phyloP scores from a whole-genome alignment of 2,329 filamentous ascomycete species.

The Penicillium expansum region DNA sequence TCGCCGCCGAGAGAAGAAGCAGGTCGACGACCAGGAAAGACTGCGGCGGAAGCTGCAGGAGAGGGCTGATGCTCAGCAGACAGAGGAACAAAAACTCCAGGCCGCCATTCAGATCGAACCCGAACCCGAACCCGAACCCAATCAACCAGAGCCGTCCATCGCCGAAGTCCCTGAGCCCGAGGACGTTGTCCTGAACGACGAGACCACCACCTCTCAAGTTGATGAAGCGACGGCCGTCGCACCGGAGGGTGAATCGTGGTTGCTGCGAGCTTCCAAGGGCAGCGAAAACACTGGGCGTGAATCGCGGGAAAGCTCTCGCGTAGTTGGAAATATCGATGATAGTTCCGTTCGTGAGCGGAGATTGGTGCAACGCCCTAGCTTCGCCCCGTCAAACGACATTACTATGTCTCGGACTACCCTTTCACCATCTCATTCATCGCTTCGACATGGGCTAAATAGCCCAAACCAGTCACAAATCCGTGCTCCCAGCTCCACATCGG shows the following conservation, averaged over 20 bases:
- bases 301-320: conserved; percentile 33
- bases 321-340: conserved; percentile 37
- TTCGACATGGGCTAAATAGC: conserved; percentile 46
- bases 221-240: conserved; percentile 3
- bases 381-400: conserved; percentile 36
- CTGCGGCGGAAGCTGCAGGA: conserved; percentile 49
- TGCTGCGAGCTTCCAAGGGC: conserved; percentile 34
- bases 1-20: conserved; percentile 73
- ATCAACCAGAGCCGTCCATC: background rate
- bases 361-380: conserved; percentile 29
- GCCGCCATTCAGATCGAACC: background rate
- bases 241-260: conserved; percentile 30
- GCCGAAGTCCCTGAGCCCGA: conserved; percentile 1
- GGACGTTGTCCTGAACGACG: background rate
- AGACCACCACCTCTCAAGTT: background rate
- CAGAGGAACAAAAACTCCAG: conserved; percentile 44
- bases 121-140: background rate
- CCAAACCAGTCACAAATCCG: conserved; percentile 55
- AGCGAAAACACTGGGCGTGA: conserved; percentile 21
- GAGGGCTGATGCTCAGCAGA: conserved; percentile 55
- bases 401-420: conserved; percentile 34
- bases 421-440: conserved; percentile 43
- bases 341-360: conserved; percentile 32
- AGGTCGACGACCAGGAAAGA: conserved; percentile 64
- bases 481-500: conserved; percentile 51